Evolutionary conservation across 2,329 filamentous ascomycete species (phyloP), one percentile per base, ranked within the genome.

Genomic region (Phyllosticta citrichinensis): DNA sequence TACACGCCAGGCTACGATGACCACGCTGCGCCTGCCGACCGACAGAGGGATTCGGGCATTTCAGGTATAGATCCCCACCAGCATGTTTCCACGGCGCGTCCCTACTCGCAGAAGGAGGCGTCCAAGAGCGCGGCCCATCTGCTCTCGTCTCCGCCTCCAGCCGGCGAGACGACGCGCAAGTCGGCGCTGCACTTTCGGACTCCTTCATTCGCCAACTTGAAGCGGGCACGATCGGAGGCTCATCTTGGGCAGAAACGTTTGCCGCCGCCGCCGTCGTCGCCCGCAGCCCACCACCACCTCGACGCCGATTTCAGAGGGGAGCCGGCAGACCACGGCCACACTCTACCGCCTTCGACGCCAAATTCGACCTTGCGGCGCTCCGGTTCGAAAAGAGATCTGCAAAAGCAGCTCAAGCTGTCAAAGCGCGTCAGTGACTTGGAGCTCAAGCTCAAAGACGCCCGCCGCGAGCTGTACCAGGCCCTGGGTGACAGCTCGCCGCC

Each of bases 401-500:
- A 79, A 56, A 80, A 79, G 66, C 81, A 85, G 65, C 75, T 79
- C 62, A 84, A 82, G 63, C 72, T 86, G 33, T 74, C 77, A 51
- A 84, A 83, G 71, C 78, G 81, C 58, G 83, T 86, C 30, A 84
- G 81, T 64, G 79, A 85, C 64, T 76, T 86, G 12, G 83, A 87
- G 65, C 69, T 74, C 12, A 84, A 85, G 67, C 76, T 86, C 30
- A 74, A 81, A 17, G 75, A 77, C 40, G 82, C 82, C 9, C 77
- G 81, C 35, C 76, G 76, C 56, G 80, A 86, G 69, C 75, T 86
- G 24, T 74, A 76, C 33, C 73, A 79, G 5, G 74, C 80, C 50
- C 71, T 81, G 17, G 73, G 73, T 11, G 54, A 63, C 33, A 52
- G 25, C 30, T 72, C 73, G 5, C 73, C 76, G 0, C 64, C 72